Conservation (phyloP, 257 asterid species). For the Parsonsia alboflavescens region DNA sequence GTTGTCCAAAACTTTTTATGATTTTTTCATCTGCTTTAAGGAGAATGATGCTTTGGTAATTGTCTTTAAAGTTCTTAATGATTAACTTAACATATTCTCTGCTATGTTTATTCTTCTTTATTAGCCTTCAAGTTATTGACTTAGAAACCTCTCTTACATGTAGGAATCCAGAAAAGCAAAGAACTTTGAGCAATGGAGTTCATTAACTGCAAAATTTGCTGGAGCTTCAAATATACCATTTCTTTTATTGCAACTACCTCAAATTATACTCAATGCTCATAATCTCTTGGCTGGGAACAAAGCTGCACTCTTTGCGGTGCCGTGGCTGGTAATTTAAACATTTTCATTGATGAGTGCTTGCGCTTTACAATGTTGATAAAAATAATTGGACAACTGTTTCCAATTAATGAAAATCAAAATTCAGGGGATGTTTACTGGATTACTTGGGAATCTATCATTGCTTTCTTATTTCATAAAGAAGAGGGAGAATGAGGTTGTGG, state of each 20-base stretch:
- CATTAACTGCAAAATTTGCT: constrained; percentile 79
- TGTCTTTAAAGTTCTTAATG: background rate
- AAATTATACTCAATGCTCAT: constrained; percentile 84
- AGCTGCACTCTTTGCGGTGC: constrained; percentile 81
- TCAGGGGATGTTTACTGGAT: constrained; percentile 97
- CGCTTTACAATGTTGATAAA: background rate
- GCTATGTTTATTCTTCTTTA: background rate
- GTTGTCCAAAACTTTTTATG: background rate
- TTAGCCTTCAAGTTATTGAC: background rate
- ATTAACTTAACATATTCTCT: background rate
- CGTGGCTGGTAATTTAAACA: constrained; percentile 76
- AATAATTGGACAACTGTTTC: background rate
- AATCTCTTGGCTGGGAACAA: constrained; percentile 77
- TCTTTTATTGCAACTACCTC: constrained; percentile 88
- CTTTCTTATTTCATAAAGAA: constrained; percentile 87
- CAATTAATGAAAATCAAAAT: constrained; percentile 6
- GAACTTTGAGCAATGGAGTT: constrained; percentile 77
- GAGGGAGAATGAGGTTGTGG: constrained; percentile 77
- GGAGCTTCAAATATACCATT: constrained; percentile 93
- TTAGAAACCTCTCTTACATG: constrained; percentile 13
- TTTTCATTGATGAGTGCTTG: background rate
- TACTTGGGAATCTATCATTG: constrained; percentile 86
- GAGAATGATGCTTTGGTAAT: background rate
- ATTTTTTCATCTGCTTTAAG: background rate
- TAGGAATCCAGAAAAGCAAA: constrained; percentile 45